Evolutionary conservation across 2,329 filamentous ascomycete genomes (phyloP).

Genomic region (Thielaviopsis populi): DNA sequence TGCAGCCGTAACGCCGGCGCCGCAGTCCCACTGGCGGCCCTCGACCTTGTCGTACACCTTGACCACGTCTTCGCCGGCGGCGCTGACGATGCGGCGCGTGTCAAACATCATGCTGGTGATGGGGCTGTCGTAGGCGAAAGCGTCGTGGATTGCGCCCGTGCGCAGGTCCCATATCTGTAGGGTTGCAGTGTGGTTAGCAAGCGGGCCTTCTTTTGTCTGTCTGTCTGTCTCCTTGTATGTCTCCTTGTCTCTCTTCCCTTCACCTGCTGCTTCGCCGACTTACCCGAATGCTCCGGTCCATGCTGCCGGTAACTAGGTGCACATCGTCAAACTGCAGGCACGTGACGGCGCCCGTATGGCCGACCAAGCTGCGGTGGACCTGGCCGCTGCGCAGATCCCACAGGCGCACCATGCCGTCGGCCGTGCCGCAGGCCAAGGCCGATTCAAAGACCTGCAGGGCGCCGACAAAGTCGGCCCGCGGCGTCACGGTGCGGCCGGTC

Average conservation of each 20-base stretch:
- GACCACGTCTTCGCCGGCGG: slow-evolving; percentile 81
- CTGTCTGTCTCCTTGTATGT: no score
- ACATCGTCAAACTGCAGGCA: slow-evolving; percentile 93
- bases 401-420: slow-evolving; percentile 88
- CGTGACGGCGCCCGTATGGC: slow-evolving; percentile 88
- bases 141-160: slow-evolving; percentile 87
- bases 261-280: slow-evolving; percentile 30
- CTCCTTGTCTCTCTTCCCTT: no score
- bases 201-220: no score
- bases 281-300: slow-evolving; percentile 87
- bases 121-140: slow-evolving; percentile 84
- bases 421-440: slow-evolving; percentile 87
- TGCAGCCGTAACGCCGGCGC: slow-evolving; percentile 58
- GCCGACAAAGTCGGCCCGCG: slow-evolving; percentile 76
- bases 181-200: slow-evolving; percentile 19
- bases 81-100: slow-evolving; percentile 70
- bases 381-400: slow-evolving; percentile 96
- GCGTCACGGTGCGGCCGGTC: slow-evolving; percentile 38
- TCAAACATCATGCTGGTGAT: slow-evolving; percentile 98
- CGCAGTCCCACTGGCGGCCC: slow-evolving; percentile 91
- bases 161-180: slow-evolving; percentile 95
- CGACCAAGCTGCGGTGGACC: slow-evolving; percentile 90
- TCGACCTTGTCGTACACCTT: slow-evolving; percentile 98
- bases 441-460: slow-evolving; percentile 92
- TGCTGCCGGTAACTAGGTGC: slow-evolving; percentile 81